phyloP scores from a whole-genome alignment of 2,329 filamentous ascomycete genomes.

The Parasarocladium wereldwijsianum region DNA sequence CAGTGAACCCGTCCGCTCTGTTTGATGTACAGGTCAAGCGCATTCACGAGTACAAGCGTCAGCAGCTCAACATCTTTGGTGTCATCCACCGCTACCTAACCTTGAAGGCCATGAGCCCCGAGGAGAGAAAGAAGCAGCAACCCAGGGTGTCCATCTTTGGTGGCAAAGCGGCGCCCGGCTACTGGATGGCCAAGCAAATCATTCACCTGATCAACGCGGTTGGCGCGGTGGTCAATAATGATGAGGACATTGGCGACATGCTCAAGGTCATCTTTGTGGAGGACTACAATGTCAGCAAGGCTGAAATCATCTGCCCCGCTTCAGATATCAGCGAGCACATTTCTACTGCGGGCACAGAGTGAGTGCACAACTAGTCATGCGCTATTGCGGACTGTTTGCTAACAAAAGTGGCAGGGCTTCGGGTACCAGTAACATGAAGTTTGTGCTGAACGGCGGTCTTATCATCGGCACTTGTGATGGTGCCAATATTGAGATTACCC shows the following conservation, averaged over 20 bases:
- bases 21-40: conserved; percentile 98
- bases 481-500: conserved; percentile 96
- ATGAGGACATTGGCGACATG: conserved; percentile 79
- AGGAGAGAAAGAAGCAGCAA: conserved; percentile 72
- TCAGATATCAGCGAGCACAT: conserved; percentile 98
- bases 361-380: conserved; percentile 15
- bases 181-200: conserved; percentile 99
- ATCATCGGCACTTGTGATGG: conserved; percentile 98
- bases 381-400: conserved; percentile 5
- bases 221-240: conserved; percentile 78
- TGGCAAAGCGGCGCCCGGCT: conserved; percentile 92
- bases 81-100: conserved; percentile 88
- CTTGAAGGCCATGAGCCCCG: conserved; percentile 71
- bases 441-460: conserved; percentile 89
- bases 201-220: conserved; percentile 95
- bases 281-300: conserved; percentile 99
- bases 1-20: conserved; percentile 72
- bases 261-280: conserved; percentile 96
- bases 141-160: conserved; percentile 93
- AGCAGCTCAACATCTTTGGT: conserved; percentile 97
- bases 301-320: conserved; percentile 87
- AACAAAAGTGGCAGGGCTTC: conserved; percentile 31
- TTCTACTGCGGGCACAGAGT: conserved; percentile 91
- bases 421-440: conserved; percentile 99
- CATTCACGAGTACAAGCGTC: conserved; percentile 98